Base-by-base conservation (phyloP, 306 rosid species). In the Luffa aegyptiaca region DNA sequence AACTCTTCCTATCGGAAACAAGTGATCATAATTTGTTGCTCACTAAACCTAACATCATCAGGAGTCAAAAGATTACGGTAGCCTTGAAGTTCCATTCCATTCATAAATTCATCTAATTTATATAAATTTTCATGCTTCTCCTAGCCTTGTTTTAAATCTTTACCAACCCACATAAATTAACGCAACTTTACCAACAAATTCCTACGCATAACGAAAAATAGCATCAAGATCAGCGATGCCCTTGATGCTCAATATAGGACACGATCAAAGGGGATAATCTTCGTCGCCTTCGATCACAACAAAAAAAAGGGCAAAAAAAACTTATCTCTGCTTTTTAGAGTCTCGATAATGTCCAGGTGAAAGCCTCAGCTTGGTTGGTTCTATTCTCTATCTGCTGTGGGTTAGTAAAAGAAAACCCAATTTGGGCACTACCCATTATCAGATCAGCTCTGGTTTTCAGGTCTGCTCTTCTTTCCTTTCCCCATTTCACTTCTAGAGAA, bases 311-410 rank as follows among this genome's bases (percentile, higher is more conserved):
- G 36, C 8, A 42, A 18, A 16, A 8, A 68, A 68, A 68, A 2
- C 49, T 69, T 11, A 74, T 49, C 45, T 35, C 44, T 35, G 62
- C 58, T 17, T 74, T 72, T 74, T 74, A 51, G 61, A 14, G 31
- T 46, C 37, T 74, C 78, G 78, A 74, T 74, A 62, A 74, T 48
- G 78, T 51, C 78, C 61, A 74, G 42, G 78, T 51, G 78, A 74
- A 49, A 74, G 39, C 78, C 17, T 33, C 77, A 72, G 37, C 57
- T 0, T 41, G 39, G 77, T 6, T 72, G 4, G 11, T 72, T 72
- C 77, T 14, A 26, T 5, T 44, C 39, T 70, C 5, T 20, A 20
- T 70, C 10, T 26, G 57, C 44, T 72, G 39, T 20, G 10, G 37
- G 2, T 44, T n/a, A 70, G 5, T 10, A 48, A 46, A 20, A 26